Evolutionary conservation across 2,329 filamentous ascomycete species (phyloP).

Genomic region (Magnaporthiopsis poae): DNA sequence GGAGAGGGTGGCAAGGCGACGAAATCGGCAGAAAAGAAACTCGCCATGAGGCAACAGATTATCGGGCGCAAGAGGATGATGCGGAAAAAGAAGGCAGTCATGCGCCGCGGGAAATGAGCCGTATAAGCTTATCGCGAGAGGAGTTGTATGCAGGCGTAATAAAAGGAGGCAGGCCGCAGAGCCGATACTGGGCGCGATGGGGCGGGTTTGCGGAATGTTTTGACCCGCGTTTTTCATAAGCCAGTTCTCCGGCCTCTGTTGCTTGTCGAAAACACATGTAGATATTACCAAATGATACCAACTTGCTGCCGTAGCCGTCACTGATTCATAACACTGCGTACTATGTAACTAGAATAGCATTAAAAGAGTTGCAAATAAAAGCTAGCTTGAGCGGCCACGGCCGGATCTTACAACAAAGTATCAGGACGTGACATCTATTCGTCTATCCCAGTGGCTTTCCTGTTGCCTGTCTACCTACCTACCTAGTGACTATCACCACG

Average conservation of each 20-base stretch:
- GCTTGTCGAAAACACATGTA: background rate
- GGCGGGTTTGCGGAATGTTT: background rate
- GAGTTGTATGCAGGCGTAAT: background rate
- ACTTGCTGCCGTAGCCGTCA: background rate
- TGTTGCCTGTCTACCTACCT: background rate
- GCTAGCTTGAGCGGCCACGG: background rate
- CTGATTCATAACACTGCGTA: background rate
- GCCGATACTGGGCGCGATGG: background rate
- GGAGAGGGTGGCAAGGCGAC: conserved; percentile 8
- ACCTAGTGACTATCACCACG: conserved; percentile 11
- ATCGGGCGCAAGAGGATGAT: conserved; percentile 76
- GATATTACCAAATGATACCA: background rate
- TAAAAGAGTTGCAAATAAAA: background rate
- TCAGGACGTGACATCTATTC: background rate
- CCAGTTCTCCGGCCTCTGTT: background rate
- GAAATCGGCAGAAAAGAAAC: conserved; percentile 21
- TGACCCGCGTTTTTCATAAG: background rate
- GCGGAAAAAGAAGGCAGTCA: conserved; percentile 55
- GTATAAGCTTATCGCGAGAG: background rate
- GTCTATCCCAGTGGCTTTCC: background rate
- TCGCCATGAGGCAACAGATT: conserved; percentile 56
- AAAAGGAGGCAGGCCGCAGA: background rate
- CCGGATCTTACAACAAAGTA: background rate
- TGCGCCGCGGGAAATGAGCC: conserved; percentile 17
- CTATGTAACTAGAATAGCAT: background rate